Base-by-base conservation (phyloP, 345 rosid genomes). In the Lepidium didymum region DNA sequence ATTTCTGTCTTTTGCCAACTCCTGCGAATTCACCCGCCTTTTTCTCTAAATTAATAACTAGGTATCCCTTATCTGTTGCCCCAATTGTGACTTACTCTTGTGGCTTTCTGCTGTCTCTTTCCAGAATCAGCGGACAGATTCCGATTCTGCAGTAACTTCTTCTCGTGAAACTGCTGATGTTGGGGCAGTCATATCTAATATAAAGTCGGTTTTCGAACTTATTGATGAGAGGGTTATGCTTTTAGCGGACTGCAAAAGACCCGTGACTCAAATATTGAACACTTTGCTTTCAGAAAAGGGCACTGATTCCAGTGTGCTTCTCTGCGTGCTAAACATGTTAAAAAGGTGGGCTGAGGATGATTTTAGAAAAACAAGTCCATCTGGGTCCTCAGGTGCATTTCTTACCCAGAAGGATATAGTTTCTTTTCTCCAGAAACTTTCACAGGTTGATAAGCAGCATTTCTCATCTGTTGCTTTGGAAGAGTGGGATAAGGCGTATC, bases 401-500 rank as follows among this genome's bases (percentile, higher is more conserved):
- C 86, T 88, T 41, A 73, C 85, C 70, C 79, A 81, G 7, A 88
- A 93, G 78, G 98, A 93, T 73, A 78, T 90, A 52, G 81, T 88
- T 37, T 82, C 92, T 73, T 87, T 93, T 66, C 87, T 92, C 72
- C 92, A 85, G 76, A 90, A 83, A 79, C 94, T 93, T 59, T 90
- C 97, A 15, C 97, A 87, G 79, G 92, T 88, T 49, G 99, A 93
- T 78, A 88, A 87, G 80, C 91, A 86, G 51, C 87, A 80, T 75
- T 87, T 90, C 78, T 58, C 81, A 40, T 70, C 85, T 36, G 81
- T 72, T 83, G 85, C 81, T 58, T 56, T 81, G 74, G 95, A 87
- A 73, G 94, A 93, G 78, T 93, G 97, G 98, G 96, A 93, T 68
- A 72, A 78, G 83, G 86, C 85, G 70, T 93, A 90, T 78, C 97